These are phyloP conservation scores for Naganishia sp. DNA, from an alignment of 1,284 basidiomycete species.

Conservation along the genomic window DNA sequence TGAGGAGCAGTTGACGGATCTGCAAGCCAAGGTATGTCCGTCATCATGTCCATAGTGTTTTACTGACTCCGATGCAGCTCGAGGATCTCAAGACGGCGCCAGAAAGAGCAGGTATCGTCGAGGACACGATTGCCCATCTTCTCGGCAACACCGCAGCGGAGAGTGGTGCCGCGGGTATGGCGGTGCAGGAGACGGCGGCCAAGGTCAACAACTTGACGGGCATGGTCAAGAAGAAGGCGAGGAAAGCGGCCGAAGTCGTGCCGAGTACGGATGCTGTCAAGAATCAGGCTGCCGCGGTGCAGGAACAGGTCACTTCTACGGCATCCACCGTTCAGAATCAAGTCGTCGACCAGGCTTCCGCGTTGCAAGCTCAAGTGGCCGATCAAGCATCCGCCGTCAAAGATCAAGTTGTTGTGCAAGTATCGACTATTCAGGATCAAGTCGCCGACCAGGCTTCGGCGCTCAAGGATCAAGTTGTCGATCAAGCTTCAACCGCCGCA, in stretches of 20 bases:
- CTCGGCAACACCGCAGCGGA: conserved; percentile 56
- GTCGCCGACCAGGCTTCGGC: conserved; percentile 12
- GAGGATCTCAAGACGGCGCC: conserved; percentile 82
- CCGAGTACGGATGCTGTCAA: conserved; percentile 31
- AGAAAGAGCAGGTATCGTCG: conserved; percentile 57
- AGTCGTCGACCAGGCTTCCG: conserved; percentile 9
- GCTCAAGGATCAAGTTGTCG: conserved; percentile 15
- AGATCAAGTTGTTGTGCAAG: conserved; percentile 9
- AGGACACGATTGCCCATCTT: conserved; percentile 51
- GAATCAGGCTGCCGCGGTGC: conserved; percentile 24
- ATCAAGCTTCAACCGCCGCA: conserved; percentile 17
- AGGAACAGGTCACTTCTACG: conserved; percentile 8
- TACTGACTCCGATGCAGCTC: conserved; percentile 58
- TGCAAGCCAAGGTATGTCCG: conserved; percentile 70
- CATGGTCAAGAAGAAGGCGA: conserved; percentile 83
- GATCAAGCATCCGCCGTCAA: conserved; percentile 8
- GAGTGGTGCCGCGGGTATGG: conserved; percentile 62
- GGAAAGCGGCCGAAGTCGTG: conserved; percentile 55
- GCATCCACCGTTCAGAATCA: conserved; percentile 11
- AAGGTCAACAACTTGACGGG: conserved; percentile 76
- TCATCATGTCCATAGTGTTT: background rate
- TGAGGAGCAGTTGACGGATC: conserved; percentile 70
- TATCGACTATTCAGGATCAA: conserved; percentile 2
- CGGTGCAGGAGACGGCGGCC: conserved; percentile 40
- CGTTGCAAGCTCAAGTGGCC: background rate